These are phyloP conservation scores for Puccinia coronata DNA, from an alignment of 1,284 basidiomycete genomes.

Conservation along the genomic window DNA sequence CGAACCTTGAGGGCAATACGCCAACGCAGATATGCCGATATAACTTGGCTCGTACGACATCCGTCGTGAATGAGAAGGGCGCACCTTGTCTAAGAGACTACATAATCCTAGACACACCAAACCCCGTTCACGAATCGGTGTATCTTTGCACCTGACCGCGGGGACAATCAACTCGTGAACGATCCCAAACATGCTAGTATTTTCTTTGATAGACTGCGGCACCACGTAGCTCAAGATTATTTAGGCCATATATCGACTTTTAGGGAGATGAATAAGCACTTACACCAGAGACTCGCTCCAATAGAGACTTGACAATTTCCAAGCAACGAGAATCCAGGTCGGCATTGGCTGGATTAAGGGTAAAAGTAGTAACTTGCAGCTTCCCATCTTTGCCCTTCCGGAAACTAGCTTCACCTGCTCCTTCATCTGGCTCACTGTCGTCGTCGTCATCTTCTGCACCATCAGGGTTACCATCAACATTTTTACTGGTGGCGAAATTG, in stretches of 20 bases:
- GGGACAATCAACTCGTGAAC: slow-evolving; percentile 87
- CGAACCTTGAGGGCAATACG: background rate
- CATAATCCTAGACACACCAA: slow-evolving; percentile 82
- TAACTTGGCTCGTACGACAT: background rate
- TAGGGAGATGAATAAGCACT: slow-evolving; percentile 56
- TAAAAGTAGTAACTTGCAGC: slow-evolving; percentile 33
- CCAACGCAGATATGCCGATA: background rate
- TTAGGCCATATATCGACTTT: background rate
- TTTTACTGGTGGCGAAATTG: slow-evolving; percentile 51
- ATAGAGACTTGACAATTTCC: slow-evolving; percentile 82
- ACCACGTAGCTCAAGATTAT: background rate
- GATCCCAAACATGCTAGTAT: slow-evolving; percentile 87
- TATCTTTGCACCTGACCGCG: slow-evolving; percentile 81
- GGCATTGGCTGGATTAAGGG: slow-evolving; percentile 65
- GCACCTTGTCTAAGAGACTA: slow-evolving; percentile 77
- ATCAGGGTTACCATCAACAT: slow-evolving; percentile 60
- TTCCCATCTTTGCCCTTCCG: slow-evolving; percentile 34
- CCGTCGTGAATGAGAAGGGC: slow-evolving; percentile 49
- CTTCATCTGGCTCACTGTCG: slow-evolving; percentile 45
- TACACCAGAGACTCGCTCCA: slow-evolving; percentile 87
- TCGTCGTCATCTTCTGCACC: slow-evolving; percentile 47
- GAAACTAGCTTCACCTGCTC: slow-evolving; percentile 47
- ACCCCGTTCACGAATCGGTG: slow-evolving; percentile 79
- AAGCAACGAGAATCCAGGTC: slow-evolving; percentile 75
- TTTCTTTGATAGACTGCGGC: slow-evolving; percentile 81